Percentiles rank a stretch among this genome's conserved stretches.
Evolutionary conservation across 1,284 basidiomycete genomes (phyloP).

Genomic region (Pholiota adiposa): DNA sequence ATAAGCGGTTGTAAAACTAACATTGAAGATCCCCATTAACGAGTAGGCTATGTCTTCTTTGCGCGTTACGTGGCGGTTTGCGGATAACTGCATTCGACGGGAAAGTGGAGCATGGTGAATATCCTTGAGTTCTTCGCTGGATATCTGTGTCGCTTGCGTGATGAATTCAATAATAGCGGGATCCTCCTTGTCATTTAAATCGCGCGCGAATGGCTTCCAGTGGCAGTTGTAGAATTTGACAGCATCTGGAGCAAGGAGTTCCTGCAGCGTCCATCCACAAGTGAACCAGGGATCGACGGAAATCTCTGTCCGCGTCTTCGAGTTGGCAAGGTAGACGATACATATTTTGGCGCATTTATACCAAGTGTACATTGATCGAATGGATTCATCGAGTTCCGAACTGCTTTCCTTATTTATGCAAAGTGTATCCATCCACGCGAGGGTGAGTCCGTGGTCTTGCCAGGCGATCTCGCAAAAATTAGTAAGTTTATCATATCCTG

Average conservation of each 20-base stretch:
- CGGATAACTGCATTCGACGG: not conserved
- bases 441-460: not conserved
- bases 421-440: not conserved
- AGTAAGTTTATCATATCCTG: not conserved
- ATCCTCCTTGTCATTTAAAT: not conserved
- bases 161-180: not conserved
- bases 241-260: not conserved
- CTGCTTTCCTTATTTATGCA: constrained; percentile 1
- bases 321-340: not conserved
- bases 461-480: not conserved
- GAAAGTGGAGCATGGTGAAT: not conserved
- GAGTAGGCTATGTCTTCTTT: not conserved
- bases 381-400: not conserved
- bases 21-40: not conserved
- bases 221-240: not conserved
- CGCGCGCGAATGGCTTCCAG: not conserved
- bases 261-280: not conserved
- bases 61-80: not conserved
- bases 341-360: not conserved
- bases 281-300: not conserved
- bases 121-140: not conserved
- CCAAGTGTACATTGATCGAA: not conserved
- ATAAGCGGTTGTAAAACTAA: not conserved
- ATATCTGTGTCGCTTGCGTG: not conserved
- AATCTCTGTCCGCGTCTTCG: not conserved